phyloP scores from a whole-genome alignment of 1,284 basidiomycete species.

The Boletellus sp. region DNA sequence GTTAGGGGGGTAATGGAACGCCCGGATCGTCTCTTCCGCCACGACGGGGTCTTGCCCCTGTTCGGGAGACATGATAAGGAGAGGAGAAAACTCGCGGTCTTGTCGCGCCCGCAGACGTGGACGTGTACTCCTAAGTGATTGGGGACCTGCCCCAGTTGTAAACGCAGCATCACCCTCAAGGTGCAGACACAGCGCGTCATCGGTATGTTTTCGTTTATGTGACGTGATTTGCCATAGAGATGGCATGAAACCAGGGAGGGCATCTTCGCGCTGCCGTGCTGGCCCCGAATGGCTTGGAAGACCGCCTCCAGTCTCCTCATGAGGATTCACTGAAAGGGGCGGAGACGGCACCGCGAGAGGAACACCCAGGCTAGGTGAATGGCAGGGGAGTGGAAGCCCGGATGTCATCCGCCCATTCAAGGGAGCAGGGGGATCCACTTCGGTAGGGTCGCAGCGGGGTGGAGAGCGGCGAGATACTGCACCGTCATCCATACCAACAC shows the following conservation, averaged over 20 bases:
- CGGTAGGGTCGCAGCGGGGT: background rate
- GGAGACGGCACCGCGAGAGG: background rate
- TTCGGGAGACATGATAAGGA: slow-evolving; percentile 19
- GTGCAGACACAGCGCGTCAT: slow-evolving; percentile 1
- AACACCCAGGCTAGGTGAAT: background rate
- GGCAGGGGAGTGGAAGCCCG: background rate
- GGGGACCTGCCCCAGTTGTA: background rate
- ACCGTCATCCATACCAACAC: slow-evolving; percentile 1
- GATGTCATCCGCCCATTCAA: background rate
- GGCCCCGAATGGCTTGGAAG: background rate
- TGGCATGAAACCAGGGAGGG: background rate
- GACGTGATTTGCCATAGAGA: background rate
- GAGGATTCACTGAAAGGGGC: background rate
- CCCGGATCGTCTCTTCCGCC: slow-evolving; percentile 8
- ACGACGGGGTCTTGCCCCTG: background rate
- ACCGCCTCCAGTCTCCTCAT: background rate
- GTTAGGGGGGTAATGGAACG: background rate
- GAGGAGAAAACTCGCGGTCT: slow-evolving; percentile 20
- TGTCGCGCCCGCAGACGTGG: slow-evolving; percentile 5
- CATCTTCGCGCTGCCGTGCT: background rate
- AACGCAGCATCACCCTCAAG: background rate
- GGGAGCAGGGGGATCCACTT: background rate
- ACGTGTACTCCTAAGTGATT: slow-evolving; percentile 5
- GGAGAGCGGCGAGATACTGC: background rate
- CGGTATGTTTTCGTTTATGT: slow-evolving; percentile 20